A percentile compares a stretch with the other conserved stretches of the same genome.
These are phyloP conservation scores for Cystofilobasidium macerans DNA, from an alignment of 768 basidiomycete species.

Conservation along the genomic window DNA sequence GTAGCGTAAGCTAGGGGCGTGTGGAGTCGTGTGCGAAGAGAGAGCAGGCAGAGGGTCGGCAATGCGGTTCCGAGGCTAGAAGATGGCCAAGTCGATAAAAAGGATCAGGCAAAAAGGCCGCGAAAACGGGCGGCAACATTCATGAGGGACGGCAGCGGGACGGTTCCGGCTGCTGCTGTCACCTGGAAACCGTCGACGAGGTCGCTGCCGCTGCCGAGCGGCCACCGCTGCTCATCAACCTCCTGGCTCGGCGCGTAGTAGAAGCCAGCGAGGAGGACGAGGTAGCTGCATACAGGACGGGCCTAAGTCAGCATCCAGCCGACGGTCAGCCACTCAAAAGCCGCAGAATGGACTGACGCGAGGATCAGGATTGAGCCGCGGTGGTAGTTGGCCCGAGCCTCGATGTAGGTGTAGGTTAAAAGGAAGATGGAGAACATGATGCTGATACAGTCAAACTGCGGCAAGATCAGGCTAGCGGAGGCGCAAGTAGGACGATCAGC, in stretches of 20 bases:
- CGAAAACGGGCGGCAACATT: constrained; percentile 1
- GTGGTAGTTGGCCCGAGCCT: constrained; percentile 81
- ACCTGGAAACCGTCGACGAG: neutral
- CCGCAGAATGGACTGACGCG: constrained; percentile 47
- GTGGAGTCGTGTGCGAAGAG: too few relatives aligned
- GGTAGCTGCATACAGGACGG: too few relatives aligned
- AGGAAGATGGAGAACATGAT: constrained; percentile 73
- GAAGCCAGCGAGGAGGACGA: constrained; percentile 83
- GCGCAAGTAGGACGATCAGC: neutral
- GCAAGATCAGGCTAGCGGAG: constrained; percentile 75
- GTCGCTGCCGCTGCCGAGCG: neutral
- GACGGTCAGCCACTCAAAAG: too few relatives aligned
- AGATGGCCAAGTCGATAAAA: too few relatives aligned
- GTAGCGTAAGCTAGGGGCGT: too few relatives aligned
- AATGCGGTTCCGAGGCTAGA: too few relatives aligned
- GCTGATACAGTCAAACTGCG: constrained; percentile 91
- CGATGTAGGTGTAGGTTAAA: constrained; percentile 97
- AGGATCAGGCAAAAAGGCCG: constrained; percentile 5
- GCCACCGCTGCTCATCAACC: constrained; percentile 14
- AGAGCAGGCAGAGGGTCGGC: too few relatives aligned
- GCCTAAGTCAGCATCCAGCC: too few relatives aligned
- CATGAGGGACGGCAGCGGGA: constrained; percentile 11
- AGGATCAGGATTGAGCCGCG: constrained; percentile 89
- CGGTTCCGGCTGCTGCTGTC: neutral
- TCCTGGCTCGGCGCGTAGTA: constrained; percentile 51